Base-by-base conservation (phyloP, 1,284 basidiomycete genomes). In the Sanguinoderma infundibulare region DNA sequence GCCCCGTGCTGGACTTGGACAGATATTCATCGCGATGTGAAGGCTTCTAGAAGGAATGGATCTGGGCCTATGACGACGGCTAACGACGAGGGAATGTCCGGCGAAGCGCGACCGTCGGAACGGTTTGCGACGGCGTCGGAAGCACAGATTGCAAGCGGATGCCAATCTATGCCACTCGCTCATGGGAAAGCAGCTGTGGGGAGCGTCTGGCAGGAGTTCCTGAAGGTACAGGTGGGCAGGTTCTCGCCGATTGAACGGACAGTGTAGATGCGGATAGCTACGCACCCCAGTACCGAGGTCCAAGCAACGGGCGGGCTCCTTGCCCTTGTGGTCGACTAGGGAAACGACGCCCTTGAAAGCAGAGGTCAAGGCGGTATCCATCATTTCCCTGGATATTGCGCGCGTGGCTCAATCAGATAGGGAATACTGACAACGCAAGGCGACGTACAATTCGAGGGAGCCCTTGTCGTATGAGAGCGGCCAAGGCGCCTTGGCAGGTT, bases 231-330 rank as follows among this genome's bases (percentile, higher is more conserved):
- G n/a, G n/a, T n/a, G n/a, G n/a, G n/a, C n/a, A n/a, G n/a, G n/a
- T n/a, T n/a, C n/a, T n/a, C n/a, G n/a, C n/a, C n/a, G n/a, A n/a
- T n/a, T n/a, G n/a, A n/a, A n/a, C n/a, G n/a, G n/a, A n/a, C n/a
- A n/a, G n/a, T n/a, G 49, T 35, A 17, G 14, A 35, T 20, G 32
- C 20, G 32, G 32, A 20, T 1, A 22, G 49, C 32, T 20, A 78
- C 84, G 42, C 73, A 90, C 87, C 61, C 87, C 87, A 65, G 88
- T 89, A 17, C 87, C 87, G 6, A 90, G 75, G 74, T 90, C 87
- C 53, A 90, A 76, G 12, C 80, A 83, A 38, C 78, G 79, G 46
- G 75, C 71, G 30, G 87, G 87, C 57, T 70, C 72, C 50, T 72
- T 68, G 42, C 76, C 77, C 57, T 75, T 71, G 68, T 87, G 86